Base-by-base conservation (phyloP, 768 basidiomycete genomes). In the Pleurotus platypus region DNA sequence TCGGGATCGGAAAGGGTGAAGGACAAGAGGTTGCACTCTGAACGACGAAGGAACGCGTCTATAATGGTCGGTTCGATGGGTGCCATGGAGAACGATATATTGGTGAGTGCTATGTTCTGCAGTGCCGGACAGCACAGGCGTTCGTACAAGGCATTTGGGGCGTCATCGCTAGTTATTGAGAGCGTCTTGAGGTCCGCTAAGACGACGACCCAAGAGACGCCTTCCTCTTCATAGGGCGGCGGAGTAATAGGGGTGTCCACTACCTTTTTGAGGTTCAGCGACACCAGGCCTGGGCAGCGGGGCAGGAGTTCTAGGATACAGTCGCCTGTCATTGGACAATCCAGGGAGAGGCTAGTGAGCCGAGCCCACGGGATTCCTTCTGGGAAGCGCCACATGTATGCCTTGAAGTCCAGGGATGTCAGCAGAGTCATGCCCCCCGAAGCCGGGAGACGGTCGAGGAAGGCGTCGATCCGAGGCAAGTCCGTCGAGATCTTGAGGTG, bases 271-370 rank as follows among this genome's bases (percentile, higher is more conserved):
- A 54, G 22, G 39, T 26, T 18, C 20, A 54, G 39, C 18, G 39
- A 54, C 4, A 20, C 7, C 13, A 54, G 39, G n/a, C 22, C 20
- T 11, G 51, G 51, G 39, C 51, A 54, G 7, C 18, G 51, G 9
- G 16, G 13, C 37, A 42, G 16, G 9, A 54, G 24, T 30, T 42
- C 51, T 11, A 54, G 20, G n/a, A 42, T 39, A 5, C 15, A 9
- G 24, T 54, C 51, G 11, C 51, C 39, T n/a, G 37, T 12, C 20
- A 54, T 54, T 2, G 51, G 51, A 24, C 51, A 54, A 24, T 54
- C 39, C 15, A 54, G 8, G 5, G 37, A 6, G 9, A 54, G 22
- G 27, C 38, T 16, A 6, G 51, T 42, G 39, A 54, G 51, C 27
- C 42, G 51, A 42, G 16, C 13, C 51, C 51, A 54, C 2, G 51